Evolutionary conservation across 2,329 filamentous ascomycete genomes (phyloP), one percentile per base, ranked within the genome.

Genomic region (Aschersonia sp.): DNA sequence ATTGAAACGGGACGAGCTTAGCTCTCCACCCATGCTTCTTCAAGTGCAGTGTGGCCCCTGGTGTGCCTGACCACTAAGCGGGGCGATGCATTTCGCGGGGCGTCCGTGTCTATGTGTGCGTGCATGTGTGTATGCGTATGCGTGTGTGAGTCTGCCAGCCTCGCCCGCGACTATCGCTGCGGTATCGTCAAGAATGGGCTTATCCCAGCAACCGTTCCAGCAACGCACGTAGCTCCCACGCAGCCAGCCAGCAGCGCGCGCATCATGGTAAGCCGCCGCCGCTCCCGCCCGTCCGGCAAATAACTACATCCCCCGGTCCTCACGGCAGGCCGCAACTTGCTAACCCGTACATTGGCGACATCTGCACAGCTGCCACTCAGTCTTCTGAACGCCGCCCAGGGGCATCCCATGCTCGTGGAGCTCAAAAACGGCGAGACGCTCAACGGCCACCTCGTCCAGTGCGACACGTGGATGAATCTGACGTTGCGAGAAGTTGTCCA

Each of bases 391-490:
- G 90, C 90, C 58, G 89, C 92, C 55, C 89, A 96, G 73, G 92
- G 92, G 75, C 87, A 96, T 64, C 90, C 92, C 4, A 97, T 96
- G 85, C 83, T 95, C 49, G 89, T 96, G 55, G 89, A 96, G 72
- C 83, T 96, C 55, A 96, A 96, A 75, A 94, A 90, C 61, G 89
- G 89, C 69, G 89, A 98, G 68, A 97, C 92, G 0, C 78, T 98
- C 51, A 98, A 97, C 69, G 92, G 92, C 53, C 88, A 96, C 62
- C 74, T 98, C 50, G 85, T 96, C 65, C 87, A 84, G 66, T 98
- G 90, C 79, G 92, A 98, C 66, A 98, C 90, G 45, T 98, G 92
- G 88, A 98, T 98, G 92, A 98, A 98, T 70, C 72, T 98, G 57
- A 97, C 90, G 2, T 70, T 98, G 55, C 94, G 92, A 67, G 92